phyloP scores from a whole-genome alignment of 1,284 basidiomycete genomes.

The Meripilus lineatus region DNA sequence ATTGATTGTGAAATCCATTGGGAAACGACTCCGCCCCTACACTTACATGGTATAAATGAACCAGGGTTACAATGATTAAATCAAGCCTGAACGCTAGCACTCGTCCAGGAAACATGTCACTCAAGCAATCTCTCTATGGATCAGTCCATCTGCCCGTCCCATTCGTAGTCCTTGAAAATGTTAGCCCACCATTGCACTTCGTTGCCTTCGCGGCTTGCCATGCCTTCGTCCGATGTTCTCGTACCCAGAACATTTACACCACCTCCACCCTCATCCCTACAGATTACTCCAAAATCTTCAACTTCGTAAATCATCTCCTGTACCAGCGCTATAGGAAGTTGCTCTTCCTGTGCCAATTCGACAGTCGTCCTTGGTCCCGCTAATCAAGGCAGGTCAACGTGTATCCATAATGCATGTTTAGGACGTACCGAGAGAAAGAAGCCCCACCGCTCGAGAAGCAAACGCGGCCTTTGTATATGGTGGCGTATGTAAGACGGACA shows the following conservation, averaged over 20 bases:
- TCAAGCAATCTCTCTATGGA: too few species aligned
- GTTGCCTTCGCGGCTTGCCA: conserved; percentile 38
- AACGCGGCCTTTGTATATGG: conserved; percentile 65
- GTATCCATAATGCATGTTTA: not conserved
- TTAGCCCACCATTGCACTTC: conserved; percentile 68
- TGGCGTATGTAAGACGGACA: conserved; percentile 84
- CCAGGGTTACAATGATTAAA: too few species aligned
- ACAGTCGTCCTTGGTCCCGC: conserved; percentile 45
- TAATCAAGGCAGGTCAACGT: conserved; percentile 6
- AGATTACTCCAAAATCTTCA: conserved; percentile 62
- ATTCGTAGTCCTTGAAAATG: conserved; percentile 57
- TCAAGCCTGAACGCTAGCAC: too few species aligned
- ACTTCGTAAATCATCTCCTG: conserved; percentile 72
- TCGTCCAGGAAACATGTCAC: too few species aligned
- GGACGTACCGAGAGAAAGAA: conserved; percentile 41
- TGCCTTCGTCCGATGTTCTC: conserved; percentile 14
- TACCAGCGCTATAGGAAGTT: conserved; percentile 65
- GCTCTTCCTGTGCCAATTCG: conserved; percentile 65
- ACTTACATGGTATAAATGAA: too few species aligned
- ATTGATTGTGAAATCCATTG: too few species aligned
- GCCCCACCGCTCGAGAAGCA: conserved; percentile 53
- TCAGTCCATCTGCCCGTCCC: conserved; percentile 53
- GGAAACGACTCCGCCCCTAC: too few species aligned
- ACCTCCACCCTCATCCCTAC: conserved; percentile 63
- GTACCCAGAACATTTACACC: conserved; percentile 31